A percentile compares a stretch with the other conserved stretches of the same genome.
These are phyloP conservation scores for Trifolium fragiferum DNA, from an alignment of 306 rosid genomes.

Conservation along the genomic window DNA sequence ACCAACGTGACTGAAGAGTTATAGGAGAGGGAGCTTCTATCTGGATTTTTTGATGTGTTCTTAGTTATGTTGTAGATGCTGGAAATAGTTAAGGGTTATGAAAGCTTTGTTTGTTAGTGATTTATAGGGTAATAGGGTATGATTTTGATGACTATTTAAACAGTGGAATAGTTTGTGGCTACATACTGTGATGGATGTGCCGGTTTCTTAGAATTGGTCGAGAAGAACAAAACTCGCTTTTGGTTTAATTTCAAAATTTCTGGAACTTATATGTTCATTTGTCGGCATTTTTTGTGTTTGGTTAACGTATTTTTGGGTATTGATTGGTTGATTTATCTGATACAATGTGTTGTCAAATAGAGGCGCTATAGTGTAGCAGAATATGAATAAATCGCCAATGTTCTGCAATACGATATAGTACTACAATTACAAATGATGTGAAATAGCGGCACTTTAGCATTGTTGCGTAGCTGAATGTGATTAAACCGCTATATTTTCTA, in stretches of 20 bases:
- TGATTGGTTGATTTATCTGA: not conserved
- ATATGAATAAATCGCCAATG: not conserved
- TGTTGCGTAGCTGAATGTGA: not conserved
- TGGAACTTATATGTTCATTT: conserved; percentile 20
- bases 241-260: conserved; percentile 22
- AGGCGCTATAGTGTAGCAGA: not conserved
- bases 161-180: conserved; percentile 38
- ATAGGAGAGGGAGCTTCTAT: conserved; percentile 45
- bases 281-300: conserved; percentile 11
- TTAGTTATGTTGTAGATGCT: conserved; percentile 49
- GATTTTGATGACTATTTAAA: conserved; percentile 31
- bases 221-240: conserved; percentile 24
- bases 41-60: conserved; percentile 39
- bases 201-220: conserved; percentile 26
- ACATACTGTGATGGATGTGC: conserved; percentile 24
- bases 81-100: conserved; percentile 52
- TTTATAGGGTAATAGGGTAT: conserved; percentile 32
- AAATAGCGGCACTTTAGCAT: not conserved
- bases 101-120: conserved; percentile 39
- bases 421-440: too few relatives aligned
- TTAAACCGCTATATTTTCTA: not conserved
- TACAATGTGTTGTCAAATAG: not conserved
- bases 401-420: too few relatives aligned
- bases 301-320: not conserved
- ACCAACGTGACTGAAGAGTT: conserved; percentile 43